Base-by-base conservation (phyloP, 192 early-diverging fungal genomes). In the Coemansia sp. region DNA sequence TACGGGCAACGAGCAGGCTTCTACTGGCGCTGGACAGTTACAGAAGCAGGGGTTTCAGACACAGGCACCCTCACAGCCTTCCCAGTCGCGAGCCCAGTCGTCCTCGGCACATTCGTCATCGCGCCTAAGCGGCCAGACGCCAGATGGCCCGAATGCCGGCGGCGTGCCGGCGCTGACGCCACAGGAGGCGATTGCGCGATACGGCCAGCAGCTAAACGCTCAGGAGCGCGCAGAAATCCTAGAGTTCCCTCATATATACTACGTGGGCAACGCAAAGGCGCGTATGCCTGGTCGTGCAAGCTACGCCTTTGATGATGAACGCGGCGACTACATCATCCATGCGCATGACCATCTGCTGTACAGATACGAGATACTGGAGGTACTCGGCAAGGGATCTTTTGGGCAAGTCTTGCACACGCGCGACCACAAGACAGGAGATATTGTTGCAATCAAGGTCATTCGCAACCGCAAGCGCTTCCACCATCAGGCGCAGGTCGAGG, bases 401-500 rank as follows among this genome's bases (percentile, higher is more conserved):
- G 97, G 97, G 15, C 95, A 98, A 66, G 96, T 98, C 9, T 85
- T 95, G 66, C 93, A 94, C 62, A 95, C 94, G 66, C 90, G 88
- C 63, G 97, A 99, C 79, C 97, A 99, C 84, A 95, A 94, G 68
- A 88, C 90, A 1, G 93, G 92, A 43, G 84, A 86, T 34, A 84
- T 90, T 60, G 92, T 94, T 39, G 97, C 96, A 12, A 85, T 98
- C 56, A 98, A 98, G 81, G 91, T 98, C 45, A 99, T 98, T 61
- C 84, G 95, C 56, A 99, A 98, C 84, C 95, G 95, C 87, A 93
- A 92, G 75, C 88, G 96, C 39, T 98, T 99, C 84, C 94, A 98
- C 83, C 89, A 91, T 68, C 97, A 98, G 69, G 97, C 94, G 16
- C 77, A 92, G 57, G 91, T 95, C 20, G 97, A 99, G 75, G 91